Evolutionary conservation across 345 rosid species (phyloP).

Genomic region (Pseudoturritis turrita): DNA sequence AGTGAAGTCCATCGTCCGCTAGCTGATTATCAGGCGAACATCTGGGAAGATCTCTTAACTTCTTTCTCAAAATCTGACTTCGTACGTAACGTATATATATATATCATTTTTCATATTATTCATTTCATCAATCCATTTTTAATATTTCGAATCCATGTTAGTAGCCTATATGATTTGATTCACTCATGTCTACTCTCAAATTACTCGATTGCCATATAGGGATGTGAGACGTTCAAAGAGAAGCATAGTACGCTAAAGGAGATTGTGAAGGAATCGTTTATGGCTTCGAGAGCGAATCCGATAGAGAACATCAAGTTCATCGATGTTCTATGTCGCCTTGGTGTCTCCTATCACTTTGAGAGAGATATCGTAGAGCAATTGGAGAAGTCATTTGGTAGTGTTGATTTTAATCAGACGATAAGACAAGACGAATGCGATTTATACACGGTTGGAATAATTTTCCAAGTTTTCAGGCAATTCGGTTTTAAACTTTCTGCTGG

Average conservation of each 20-base stretch:
- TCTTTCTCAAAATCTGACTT: neutral
- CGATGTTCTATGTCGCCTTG: conserved; percentile 18
- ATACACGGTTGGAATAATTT: conserved; percentile 6
- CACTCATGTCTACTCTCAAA: neutral
- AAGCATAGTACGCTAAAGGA: conserved; percentile 2
- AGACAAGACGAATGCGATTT: neutral
- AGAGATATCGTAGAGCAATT: neutral
- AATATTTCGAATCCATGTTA: too few species aligned
- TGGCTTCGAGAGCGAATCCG: neutral
- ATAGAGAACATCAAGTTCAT: conserved; percentile 18
- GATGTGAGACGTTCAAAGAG: neutral
- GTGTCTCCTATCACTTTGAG: conserved; percentile 23
- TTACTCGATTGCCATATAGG: neutral
- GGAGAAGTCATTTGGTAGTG: neutral
- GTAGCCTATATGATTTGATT: neutral
- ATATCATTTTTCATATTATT: neutral
- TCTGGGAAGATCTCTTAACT: neutral
- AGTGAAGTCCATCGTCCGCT: neutral
- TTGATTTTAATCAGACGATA: neutral
- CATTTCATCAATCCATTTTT: too few species aligned
- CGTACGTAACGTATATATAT: neutral
- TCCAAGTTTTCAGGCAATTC: conserved; percentile 29
- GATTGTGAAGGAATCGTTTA: neutral
- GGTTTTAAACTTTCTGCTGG: conserved; percentile 20
- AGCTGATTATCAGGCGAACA: conserved; percentile 2